These are phyloP conservation scores for Vitis rotundifolia DNA, from an alignment of 164 flowering plant genomes.

Conservation along the genomic window DNA sequence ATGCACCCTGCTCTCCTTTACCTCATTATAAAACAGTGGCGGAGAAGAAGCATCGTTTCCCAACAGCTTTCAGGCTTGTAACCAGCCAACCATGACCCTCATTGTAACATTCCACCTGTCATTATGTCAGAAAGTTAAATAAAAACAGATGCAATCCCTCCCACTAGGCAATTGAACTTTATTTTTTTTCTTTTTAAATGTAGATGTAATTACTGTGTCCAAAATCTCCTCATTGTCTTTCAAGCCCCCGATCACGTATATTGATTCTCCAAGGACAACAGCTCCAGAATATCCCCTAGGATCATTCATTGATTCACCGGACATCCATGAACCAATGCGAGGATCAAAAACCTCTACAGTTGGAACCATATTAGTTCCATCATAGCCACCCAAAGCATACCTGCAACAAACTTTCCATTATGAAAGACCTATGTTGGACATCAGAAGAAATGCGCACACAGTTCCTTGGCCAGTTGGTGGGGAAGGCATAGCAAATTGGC, in stretches of 20 bases:
- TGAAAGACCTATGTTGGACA: no score
- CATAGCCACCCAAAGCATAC: conserved; percentile 55
- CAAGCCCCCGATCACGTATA: conserved; percentile 43
- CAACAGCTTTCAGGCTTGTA: conserved; percentile 26
- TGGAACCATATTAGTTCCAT: conserved; percentile 38
- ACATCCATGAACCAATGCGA: conserved; percentile 43
- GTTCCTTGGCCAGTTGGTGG: no score
- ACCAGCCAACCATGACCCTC: conserved; percentile 41
- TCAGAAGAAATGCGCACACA: no score
- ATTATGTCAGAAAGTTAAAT: neutral
- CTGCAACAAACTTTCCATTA: conserved; percentile 13
- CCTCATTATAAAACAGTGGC: conserved; percentile 27
- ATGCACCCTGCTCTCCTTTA: no score
- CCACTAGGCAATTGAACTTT: no score
- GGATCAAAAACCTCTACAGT: conserved; percentile 52
- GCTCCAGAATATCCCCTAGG: conserved; percentile 35
- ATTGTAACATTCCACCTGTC: conserved; percentile 43
- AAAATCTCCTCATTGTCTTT: conserved; percentile 10
- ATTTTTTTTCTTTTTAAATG: no score
- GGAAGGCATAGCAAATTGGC: no score
- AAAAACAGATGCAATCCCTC: no score
- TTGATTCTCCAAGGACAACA: conserved; percentile 19
- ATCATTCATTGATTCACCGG: conserved; percentile 35
- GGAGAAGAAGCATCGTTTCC: conserved; percentile 40
- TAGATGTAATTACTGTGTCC: conserved; percentile 25